phyloP scores from a whole-genome alignment of 2,329 filamentous ascomycete genomes.

The Ceratocystis alfenasii region DNA sequence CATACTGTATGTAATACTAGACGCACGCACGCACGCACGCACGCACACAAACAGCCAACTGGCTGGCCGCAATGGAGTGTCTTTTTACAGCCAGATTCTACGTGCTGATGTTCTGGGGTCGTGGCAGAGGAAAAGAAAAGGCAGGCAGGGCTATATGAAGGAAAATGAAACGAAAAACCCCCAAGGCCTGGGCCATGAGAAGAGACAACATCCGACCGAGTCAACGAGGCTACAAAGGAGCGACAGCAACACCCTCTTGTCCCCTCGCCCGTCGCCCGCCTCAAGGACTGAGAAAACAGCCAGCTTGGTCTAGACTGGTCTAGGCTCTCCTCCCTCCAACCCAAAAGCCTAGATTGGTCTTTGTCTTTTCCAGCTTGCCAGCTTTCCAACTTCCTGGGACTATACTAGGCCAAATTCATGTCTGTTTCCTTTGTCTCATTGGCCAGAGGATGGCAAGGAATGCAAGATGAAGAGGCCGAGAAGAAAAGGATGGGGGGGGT shows the following conservation, averaged over 20 bases:
- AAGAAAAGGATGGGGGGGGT: background rate
- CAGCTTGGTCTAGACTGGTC: constrained; percentile 2
- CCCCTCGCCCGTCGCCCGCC: no score
- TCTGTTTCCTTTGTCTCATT: background rate
- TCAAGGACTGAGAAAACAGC: background rate
- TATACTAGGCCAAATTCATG: background rate
- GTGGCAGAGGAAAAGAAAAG: background rate
- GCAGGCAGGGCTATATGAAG: background rate
- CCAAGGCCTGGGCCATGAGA: background rate
- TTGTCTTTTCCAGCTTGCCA: constrained; percentile 13
- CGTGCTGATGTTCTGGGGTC: background rate
- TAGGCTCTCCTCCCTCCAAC: background rate
- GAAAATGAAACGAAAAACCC: background rate
- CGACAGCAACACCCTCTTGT: background rate
- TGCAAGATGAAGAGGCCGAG: background rate
- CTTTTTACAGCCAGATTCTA: no score
- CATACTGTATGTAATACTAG: background rate
- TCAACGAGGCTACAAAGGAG: background rate
- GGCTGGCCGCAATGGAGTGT: background rate
- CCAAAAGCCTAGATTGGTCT: constrained; percentile 11
- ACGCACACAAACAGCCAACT: background rate
- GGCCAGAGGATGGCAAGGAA: background rate
- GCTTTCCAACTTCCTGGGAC: background rate
- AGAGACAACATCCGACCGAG: background rate
- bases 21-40: background rate